Percentiles rank a stretch among this genome's conserved stretches.
Evolutionary conservation across 306 rosid genomes (phyloP).

Genomic region (Vigna unguiculata): DNA sequence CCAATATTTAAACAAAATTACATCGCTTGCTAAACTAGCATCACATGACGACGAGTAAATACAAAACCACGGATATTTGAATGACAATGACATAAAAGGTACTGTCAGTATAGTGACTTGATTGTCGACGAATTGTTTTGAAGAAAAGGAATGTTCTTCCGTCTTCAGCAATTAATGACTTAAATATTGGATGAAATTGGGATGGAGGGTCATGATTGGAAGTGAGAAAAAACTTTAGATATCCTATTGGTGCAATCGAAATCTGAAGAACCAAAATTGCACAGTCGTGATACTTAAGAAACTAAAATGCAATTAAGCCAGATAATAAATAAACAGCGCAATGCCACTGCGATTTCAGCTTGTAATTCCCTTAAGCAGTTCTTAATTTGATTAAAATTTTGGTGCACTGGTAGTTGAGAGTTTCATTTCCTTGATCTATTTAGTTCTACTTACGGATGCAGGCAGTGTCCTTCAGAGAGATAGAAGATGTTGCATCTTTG

Average conservation of each 20-base stretch:
- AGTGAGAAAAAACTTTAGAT: background rate
- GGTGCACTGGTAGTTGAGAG: background rate
- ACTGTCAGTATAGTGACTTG: background rate
- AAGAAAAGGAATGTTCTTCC: background rate
- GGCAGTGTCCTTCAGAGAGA: conserved; percentile 85
- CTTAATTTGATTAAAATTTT: conserved; percentile 20
- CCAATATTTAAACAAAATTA: background rate
- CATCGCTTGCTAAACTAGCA: background rate
- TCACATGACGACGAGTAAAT: background rate
- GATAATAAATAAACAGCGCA: background rate
- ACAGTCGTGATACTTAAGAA: background rate
- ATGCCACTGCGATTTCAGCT: background rate
- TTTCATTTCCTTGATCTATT: conserved; percentile 38
- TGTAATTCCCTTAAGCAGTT: background rate
- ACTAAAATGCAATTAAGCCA: background rate
- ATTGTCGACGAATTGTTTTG: background rate
- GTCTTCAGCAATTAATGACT: background rate
- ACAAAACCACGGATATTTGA: background rate
- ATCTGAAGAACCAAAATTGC: background rate
- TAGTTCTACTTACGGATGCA: conserved; percentile 50
- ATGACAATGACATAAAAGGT: background rate
- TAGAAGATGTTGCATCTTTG: conserved; percentile 79
- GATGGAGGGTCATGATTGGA: background rate
- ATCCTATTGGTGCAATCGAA: background rate
- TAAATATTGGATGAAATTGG: background rate